Conservation (phyloP, 106 monocot genomes). For the Dendrobium chrysotoxum region DNA sequence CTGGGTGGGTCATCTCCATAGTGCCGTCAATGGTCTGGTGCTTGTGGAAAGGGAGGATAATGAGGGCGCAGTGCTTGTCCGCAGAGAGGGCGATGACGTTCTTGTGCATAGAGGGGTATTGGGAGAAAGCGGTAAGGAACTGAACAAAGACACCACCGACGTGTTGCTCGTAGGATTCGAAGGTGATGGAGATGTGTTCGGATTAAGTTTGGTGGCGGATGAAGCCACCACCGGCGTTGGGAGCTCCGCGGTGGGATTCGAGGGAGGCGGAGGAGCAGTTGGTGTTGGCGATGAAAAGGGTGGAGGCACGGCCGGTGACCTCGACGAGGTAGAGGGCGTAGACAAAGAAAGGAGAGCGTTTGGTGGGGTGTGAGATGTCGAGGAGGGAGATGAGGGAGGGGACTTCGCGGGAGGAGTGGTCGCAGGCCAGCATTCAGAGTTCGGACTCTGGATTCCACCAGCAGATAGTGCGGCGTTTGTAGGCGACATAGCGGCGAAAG, state of each 20-base stretch:
- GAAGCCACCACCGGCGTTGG: neutral
- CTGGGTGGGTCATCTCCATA: slow-evolving; percentile 11
- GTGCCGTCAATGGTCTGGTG: slow-evolving; percentile 14
- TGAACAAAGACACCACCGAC: slow-evolving; percentile 20
- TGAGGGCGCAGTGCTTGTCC: slow-evolving; percentile 20
- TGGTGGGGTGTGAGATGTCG: slow-evolving; percentile 31
- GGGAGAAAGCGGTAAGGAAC: slow-evolving; percentile 12
- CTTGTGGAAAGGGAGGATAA: slow-evolving; percentile 25
- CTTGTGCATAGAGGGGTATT: slow-evolving; percentile 18
- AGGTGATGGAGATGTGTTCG: slow-evolving; percentile 17
- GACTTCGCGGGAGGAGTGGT: slow-evolving; percentile 22
- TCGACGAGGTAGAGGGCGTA: slow-evolving; percentile 33
- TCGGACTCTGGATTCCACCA: slow-evolving; percentile 24
- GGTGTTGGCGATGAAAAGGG: slow-evolving; percentile 22
- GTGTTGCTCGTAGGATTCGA: slow-evolving; percentile 30
- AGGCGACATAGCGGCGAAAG: slow-evolving; percentile 11
- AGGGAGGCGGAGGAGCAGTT: neutral
- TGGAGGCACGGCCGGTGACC: slow-evolving; percentile 32
- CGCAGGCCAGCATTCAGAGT: slow-evolving; percentile 22
- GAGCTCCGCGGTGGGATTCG: neutral
- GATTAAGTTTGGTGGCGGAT: slow-evolving; percentile 10
- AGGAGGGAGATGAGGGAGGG: slow-evolving; percentile 26
- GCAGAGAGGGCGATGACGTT: slow-evolving; percentile 17
- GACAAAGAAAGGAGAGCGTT: slow-evolving; percentile 31
- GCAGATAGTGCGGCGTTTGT: slow-evolving; percentile 29